Percentiles rank a stretch among this genome's conserved stretches.
Evolutionary conservation across 495 filamentous ascomycete species (phyloP).

Genomic region (Neurospora terricola): DNA sequence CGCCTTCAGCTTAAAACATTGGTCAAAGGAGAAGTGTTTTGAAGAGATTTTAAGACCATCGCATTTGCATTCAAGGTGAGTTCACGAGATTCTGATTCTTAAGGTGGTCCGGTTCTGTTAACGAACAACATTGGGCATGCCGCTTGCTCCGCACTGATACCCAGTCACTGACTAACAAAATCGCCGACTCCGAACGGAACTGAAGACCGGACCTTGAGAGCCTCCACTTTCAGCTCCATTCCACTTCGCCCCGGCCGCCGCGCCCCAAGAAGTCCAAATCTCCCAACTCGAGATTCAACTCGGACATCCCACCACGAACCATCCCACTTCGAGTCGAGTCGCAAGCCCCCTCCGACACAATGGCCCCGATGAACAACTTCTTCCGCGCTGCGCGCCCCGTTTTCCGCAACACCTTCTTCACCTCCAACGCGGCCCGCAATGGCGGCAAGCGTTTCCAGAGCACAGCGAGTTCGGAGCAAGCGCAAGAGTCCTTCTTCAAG

Average conservation of each 20-base stretch:
- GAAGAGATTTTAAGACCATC: neutral
- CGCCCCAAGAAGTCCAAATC: neutral
- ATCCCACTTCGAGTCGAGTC: conserved; percentile 6
- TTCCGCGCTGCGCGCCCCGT: conserved; percentile 42
- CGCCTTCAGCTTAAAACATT: neutral
- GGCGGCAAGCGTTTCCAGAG: conserved; percentile 57
- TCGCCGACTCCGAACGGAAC: neutral
- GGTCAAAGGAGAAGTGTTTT: neutral
- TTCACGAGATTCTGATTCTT: neutral
- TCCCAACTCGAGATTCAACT: neutral
- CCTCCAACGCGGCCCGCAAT: conserved; percentile 37
- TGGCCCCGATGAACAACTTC: conserved; percentile 29
- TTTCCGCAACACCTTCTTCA: conserved; percentile 40
- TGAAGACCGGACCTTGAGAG: neutral
- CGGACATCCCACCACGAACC: conserved; percentile 4
- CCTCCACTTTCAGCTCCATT: conserved; percentile 1
- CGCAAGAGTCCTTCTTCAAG: conserved; percentile 50
- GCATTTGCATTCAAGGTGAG: neutral
- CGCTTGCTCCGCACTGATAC: neutral
- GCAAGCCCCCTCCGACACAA: conserved; percentile 6
- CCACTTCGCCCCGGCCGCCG: conserved; percentile 1
- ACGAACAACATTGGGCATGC: neutral
- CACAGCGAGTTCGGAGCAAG: conserved; percentile 39
- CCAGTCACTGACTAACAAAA: neutral
- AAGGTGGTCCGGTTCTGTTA: neutral